Percentiles rank a stretch among this genome's conserved stretches.
These are phyloP conservation scores for Trichoderma endophyticum DNA, from an alignment of 2,329 filamentous ascomycete species.

Conservation along the genomic window DNA sequence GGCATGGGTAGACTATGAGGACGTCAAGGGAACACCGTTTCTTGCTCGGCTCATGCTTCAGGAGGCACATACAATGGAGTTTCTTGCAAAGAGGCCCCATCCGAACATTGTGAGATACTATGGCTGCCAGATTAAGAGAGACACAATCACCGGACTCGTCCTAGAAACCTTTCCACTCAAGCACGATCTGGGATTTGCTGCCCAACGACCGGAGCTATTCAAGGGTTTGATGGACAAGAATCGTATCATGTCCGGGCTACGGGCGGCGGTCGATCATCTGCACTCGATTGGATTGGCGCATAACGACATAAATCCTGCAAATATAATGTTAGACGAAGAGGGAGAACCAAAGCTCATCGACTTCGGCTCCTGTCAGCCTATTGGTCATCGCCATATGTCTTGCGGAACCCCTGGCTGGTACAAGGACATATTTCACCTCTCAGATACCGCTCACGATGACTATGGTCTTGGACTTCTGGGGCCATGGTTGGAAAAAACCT, in stretches of 20 bases:
- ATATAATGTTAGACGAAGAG: background rate
- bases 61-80: background rate
- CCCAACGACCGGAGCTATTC: background rate
- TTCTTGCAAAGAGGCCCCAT: background rate
- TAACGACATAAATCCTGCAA: background rate
- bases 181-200: background rate
- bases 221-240: background rate
- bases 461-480: background rate
- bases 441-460: background rate
- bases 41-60: background rate
- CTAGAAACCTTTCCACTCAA: background rate
- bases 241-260: background rate
- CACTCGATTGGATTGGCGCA: background rate
- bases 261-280: background rate
- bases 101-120: background rate
- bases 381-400: background rate
- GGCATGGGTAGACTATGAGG: background rate
- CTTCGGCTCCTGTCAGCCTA: background rate
- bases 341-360: background rate
- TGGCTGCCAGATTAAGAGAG: background rate
- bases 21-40: background rate
- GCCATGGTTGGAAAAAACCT: background rate
- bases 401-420: background rate
- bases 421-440: background rate
- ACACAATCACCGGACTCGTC: background rate